Percentiles rank a stretch among this genome's conserved stretches.
These are phyloP conservation scores for Quercus robur DNA, from an alignment of 306 rosid species.

Conservation along the genomic window DNA sequence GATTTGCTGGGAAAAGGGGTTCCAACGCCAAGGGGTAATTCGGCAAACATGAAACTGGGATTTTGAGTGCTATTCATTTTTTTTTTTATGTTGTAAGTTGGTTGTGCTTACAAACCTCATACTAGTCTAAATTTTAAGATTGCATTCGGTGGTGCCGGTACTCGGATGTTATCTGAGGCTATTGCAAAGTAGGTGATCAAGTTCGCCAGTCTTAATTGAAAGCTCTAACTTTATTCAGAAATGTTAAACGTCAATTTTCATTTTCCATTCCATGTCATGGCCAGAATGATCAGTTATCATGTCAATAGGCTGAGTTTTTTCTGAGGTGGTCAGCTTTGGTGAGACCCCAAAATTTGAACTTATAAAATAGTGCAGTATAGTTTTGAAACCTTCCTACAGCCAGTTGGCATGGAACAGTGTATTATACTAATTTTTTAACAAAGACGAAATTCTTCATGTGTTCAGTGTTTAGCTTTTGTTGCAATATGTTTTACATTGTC, in stretches of 20 bases:
- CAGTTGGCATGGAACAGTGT: background rate
- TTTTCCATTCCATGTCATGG: background rate
- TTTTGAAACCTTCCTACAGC: background rate
- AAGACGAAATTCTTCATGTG: background rate
- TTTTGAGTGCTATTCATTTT: background rate
- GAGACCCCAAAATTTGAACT: background rate
- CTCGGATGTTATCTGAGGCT: background rate
- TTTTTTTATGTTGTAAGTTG: background rate
- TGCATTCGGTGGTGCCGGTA: background rate
- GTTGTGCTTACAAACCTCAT: background rate
- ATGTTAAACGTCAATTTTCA: background rate
- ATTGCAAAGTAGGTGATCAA: background rate
- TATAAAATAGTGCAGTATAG: background rate
- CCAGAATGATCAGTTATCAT: background rate
- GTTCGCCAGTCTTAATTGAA: background rate
- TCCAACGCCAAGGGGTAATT: conserved; percentile 6
- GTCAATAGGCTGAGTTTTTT: background rate
- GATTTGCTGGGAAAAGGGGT: conserved; percentile 40
- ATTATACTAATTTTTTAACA: background rate
- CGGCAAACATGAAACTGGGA: background rate
- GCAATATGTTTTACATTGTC: background rate
- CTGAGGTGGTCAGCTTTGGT: background rate
- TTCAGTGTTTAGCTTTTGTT: background rate
- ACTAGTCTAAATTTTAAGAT: background rate
- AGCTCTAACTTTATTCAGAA: background rate